Base-by-base conservation (phyloP, 441 rosid species). In the Isatis lusitanica region DNA sequence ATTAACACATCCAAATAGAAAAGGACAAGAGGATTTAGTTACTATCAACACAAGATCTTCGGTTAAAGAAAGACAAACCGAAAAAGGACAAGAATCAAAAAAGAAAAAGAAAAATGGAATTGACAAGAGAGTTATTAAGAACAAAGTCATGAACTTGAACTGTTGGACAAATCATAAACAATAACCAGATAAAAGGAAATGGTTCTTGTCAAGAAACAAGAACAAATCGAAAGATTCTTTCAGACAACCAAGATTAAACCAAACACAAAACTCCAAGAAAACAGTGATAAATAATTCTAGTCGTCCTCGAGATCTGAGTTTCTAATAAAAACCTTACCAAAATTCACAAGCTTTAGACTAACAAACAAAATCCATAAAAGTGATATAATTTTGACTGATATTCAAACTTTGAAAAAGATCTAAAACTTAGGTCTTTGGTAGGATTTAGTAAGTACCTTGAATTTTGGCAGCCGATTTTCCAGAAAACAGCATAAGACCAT, bases 391-490 rank as follows among this genome's bases (percentile, higher is more conserved):
- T 57, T 65, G 61, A 66, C 52, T 58, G 40, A 21, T 2, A 28
- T 52, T 67, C 63, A 75, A 57, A 73, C 57, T 3, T 39, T 8
- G 33, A 12, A 26, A 21, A 38, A 62, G 65, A 28, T 50, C 11
- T 33, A 39, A 39, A 26, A 33, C 10, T 39, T 30, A 5, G 12
- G 4, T 6, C 13, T 53, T 4, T 15, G n/a, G 26, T 35, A 5
- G 17, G 0, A 36, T 40, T 2, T 26, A 10, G 0, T 13, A 39
- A 30, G 18, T 78, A 94, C 99, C 87, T 89, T 43, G 92, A 78
- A 84, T 94, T 94, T 75, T 90, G 98, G 79, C 85, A 87, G 62
- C 96, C 98, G 69, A 84, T 86, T 87, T 90, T 94, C 99, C 99
- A 92, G 78, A 95, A 92, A 70, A 88, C 96, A 78, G 98, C 93